A percentile compares a stretch with the other conserved stretches of the same genome.
phyloP scores from a whole-genome alignment of 139 green algal species.

The Asterochloris sp. region DNA sequence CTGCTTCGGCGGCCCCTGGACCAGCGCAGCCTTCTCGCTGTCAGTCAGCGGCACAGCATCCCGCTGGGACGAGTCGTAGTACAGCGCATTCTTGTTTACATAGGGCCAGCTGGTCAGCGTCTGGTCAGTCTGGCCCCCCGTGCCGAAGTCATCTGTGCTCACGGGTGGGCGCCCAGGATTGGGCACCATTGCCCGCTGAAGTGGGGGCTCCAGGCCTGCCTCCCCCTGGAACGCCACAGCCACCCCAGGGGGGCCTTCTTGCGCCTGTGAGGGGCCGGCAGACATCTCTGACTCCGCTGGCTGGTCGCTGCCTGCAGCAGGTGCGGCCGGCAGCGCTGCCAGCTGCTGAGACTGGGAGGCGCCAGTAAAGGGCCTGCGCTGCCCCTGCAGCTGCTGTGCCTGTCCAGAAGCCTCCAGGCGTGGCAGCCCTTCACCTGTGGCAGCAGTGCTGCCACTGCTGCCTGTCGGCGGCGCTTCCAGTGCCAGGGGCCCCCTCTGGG shows the following conservation, averaged over 20 bases:
- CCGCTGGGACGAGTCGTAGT: constrained; percentile 55
- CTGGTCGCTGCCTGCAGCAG: too few relatives aligned
- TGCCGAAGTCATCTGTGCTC: constrained; percentile 58
- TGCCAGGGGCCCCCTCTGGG: background rate
- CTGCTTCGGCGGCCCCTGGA: constrained; percentile 61
- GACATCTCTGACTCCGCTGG: background rate
- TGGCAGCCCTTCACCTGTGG: too few relatives aligned
- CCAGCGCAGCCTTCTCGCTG: constrained; percentile 43
- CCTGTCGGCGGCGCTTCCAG: background rate
- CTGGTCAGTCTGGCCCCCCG: constrained; percentile 53
- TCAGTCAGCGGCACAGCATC: constrained; percentile 37
- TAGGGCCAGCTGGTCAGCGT: constrained; percentile 52
- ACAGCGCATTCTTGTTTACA: constrained; percentile 62
- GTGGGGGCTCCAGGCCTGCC: background rate
- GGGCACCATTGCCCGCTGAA: background rate
- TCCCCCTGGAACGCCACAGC: background rate
- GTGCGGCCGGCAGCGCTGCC: background rate
- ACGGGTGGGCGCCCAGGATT: background rate
- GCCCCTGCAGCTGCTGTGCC: background rate
- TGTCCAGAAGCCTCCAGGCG: background rate
- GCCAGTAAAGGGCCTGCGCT: background rate
- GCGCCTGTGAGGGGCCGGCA: background rate
- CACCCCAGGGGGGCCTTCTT: background rate
- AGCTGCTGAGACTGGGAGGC: background rate
- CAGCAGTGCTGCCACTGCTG: background rate